Evolutionary conservation across 2,329 filamentous ascomycete genomes (phyloP).

Genomic region (Magnaporthiopsis rhizophila): DNA sequence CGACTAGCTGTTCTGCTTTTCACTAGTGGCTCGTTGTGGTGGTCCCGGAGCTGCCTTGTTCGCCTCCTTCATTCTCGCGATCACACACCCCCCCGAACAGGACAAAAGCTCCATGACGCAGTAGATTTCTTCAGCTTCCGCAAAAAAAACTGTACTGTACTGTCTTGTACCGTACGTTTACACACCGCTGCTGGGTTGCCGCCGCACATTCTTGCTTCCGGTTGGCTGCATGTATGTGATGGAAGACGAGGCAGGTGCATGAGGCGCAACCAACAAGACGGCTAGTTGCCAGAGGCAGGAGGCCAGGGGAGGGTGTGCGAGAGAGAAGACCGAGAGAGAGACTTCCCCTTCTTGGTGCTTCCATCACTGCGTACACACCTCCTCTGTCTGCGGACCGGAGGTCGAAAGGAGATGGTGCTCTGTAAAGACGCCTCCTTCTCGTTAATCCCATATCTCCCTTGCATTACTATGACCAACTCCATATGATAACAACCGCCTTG

Average conservation of each 20-base stretch:
- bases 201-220: not conserved
- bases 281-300: not conserved
- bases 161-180: too few species aligned
- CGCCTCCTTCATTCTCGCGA: too few species aligned
- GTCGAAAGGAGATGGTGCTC: not conserved
- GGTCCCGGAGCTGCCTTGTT: too few species aligned
- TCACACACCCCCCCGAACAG: not conserved
- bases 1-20: too few species aligned
- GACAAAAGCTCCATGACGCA: not conserved
- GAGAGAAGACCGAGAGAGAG: not conserved
- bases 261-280: not conserved
- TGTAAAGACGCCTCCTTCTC: not conserved
- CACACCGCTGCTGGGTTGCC: not conserved
- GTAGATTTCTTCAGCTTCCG: not conserved
- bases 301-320: not conserved
- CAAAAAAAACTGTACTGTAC: not conserved
- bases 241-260: not conserved
- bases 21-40: too few species aligned
- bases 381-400: not conserved
- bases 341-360: not conserved
- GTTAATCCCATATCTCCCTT: not conserved
- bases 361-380: not conserved
- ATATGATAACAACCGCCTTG: not conserved
- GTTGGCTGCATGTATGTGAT: not conserved
- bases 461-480: not conserved